Conservation (phyloP, 2,329 filamentous ascomycete species). For the Immersiporthe knoxdaviesiana region DNA sequence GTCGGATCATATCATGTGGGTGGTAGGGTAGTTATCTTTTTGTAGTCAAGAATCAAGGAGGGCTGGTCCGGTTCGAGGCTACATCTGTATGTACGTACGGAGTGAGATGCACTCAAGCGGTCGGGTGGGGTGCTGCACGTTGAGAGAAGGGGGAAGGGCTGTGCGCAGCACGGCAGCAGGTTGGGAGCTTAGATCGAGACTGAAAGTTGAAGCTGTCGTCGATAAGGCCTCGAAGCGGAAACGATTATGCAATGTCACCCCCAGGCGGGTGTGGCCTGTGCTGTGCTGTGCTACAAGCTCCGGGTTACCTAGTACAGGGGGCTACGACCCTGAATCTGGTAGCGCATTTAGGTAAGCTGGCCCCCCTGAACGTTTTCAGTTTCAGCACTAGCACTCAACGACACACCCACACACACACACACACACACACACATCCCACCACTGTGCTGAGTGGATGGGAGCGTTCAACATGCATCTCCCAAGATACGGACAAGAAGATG, state of each 20-base stretch:
- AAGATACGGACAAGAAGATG: too few relatives aligned
- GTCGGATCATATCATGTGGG: conserved; percentile 35
- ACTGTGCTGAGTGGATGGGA: too few relatives aligned
- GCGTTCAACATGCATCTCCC: too few relatives aligned
- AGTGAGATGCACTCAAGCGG: neutral
- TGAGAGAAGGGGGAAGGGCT: neutral
- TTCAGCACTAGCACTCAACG: neutral
- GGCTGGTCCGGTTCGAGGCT: neutral
- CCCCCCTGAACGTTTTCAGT: neutral
- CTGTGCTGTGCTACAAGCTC: neutral
- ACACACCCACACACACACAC: too few relatives aligned
- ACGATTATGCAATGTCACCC: conserved; percentile 4
- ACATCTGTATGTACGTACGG: neutral
- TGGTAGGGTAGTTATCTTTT: too few relatives aligned
- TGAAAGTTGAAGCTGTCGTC: neutral
- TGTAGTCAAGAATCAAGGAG: neutral
- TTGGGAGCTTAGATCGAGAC: too few relatives aligned
- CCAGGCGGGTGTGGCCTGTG: conserved; percentile 5
- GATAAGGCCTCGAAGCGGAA: neutral
- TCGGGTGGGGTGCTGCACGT: neutral
- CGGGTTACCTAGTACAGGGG: neutral
- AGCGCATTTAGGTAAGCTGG: neutral
- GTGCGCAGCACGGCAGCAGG: neutral
- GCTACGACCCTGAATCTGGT: neutral
- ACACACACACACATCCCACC: too few relatives aligned